Base-by-base conservation (phyloP, 2,329 filamentous ascomycete genomes). In the Ustilaginoidea virens region DNA sequence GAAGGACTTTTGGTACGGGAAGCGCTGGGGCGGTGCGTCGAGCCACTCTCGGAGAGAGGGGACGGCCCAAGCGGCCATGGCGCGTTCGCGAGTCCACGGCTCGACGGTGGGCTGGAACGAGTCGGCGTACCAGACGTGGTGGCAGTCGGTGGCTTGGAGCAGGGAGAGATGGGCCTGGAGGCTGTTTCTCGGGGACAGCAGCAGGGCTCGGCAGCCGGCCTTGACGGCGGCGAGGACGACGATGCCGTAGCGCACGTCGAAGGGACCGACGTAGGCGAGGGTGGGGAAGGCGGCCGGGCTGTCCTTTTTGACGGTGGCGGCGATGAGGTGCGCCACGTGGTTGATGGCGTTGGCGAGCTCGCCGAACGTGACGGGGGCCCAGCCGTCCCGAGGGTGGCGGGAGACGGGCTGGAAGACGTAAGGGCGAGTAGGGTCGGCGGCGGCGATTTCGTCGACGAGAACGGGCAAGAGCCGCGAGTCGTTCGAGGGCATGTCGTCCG, bases 121-220 rank as follows among this genome's bases (percentile, higher is more conserved):
- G 4, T 30, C 29, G 9, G 36, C 34, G 17, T 46, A 57, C 24
- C 42, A 46, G 12, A 65, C 19, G n/a, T 46, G 39, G 23, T 48
- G 44, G 41, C 60, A 64, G 30, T 58, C 42, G 0, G 60, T 60
- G 15, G 43, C 45, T 18, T 60, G 47, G 20, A 65, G 56, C 1
- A 66, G 49, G 20, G 53, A 56, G 2, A 30, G 7, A 8, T 35
- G 23, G 5, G 29, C 33, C 22, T 39, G 19, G 5, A 30, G 7
- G 20, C 31, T 36, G 17, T 38, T 38, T 26, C 32, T 28, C 1
- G 36, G 36, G 3, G 36, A 38, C 14, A 31, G 17, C 17, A 36
- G 34, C 7, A 38, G 28, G 10, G 30, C 31, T 25, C 31, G 17
- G 28, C 31, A 36, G 5, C 33, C 25, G 7, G 34, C 33, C 18